phyloP scores from a whole-genome alignment of 1,284 basidiomycete species.

The Anthracocystis walkeri region DNA sequence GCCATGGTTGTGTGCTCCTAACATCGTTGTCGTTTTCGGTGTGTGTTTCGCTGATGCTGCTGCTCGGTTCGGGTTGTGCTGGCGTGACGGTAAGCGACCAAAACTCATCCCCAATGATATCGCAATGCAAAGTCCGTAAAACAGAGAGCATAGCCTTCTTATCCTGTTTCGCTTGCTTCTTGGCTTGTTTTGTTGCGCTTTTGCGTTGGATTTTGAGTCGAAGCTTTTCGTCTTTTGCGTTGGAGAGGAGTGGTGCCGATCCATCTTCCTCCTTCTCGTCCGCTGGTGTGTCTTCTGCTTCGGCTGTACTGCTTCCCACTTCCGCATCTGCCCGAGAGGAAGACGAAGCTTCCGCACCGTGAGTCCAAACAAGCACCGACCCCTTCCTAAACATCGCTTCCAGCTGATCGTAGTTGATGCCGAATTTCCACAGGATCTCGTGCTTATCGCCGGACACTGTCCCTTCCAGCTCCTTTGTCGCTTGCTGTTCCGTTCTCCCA shows the following conservation, averaged over 20 bases:
- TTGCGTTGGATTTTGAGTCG: slow-evolving; percentile 26
- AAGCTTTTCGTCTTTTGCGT: slow-evolving; percentile 41
- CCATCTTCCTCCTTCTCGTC: neutral
- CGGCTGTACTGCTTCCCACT: neutral
- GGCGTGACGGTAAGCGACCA: slow-evolving; percentile 35
- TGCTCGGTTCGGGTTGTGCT: slow-evolving; percentile 24
- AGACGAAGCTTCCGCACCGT: neutral
- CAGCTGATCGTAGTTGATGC: slow-evolving; percentile 87
- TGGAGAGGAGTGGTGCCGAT: slow-evolving; percentile 10
- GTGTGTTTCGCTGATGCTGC: neutral
- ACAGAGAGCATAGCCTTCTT: slow-evolving; percentile 34
- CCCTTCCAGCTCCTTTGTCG: slow-evolving; percentile 80
- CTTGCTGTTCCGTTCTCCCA: slow-evolving; percentile 80
- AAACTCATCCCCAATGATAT: slow-evolving; percentile 65
- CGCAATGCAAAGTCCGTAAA: slow-evolving; percentile 66
- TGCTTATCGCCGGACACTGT: slow-evolving; percentile 89
- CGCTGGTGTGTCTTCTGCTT: neutral
- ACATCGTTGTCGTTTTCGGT: slow-evolving; percentile 39
- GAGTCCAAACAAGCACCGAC: slow-evolving; percentile 79
- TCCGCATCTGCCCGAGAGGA: too few relatives aligned
- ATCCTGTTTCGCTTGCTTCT: slow-evolving; percentile 36
- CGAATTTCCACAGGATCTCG: slow-evolving; percentile 84
- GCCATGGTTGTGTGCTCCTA: slow-evolving; percentile 21
- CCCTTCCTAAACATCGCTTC: slow-evolving; percentile 85
- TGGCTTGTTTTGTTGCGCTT: slow-evolving; percentile 25